Evolutionary conservation across 2,329 filamentous ascomycete genomes (phyloP).

Genomic region (Hypoxylon sp.): DNA sequence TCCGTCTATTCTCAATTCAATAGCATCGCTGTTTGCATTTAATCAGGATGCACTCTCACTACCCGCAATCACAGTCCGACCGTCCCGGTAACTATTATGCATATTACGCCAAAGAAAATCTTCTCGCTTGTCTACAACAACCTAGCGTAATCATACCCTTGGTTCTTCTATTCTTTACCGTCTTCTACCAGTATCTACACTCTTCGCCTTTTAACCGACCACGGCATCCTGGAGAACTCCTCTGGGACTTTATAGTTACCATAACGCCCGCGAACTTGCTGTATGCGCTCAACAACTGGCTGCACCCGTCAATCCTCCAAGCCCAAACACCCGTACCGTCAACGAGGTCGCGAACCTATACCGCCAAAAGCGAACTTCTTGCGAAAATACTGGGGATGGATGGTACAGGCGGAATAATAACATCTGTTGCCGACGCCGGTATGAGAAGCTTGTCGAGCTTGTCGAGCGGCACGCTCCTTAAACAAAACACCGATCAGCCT

Average conservation of each 20-base stretch:
- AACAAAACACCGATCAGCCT: conserved; percentile 55
- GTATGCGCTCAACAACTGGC: conserved; percentile 64
- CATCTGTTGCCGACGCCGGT: conserved; percentile 65
- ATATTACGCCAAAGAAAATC: conserved; percentile 36
- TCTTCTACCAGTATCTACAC: conserved; percentile 49
- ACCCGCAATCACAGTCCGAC: conserved; percentile 44
- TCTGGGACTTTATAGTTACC: conserved; percentile 70
- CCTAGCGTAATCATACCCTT: conserved; percentile 49
- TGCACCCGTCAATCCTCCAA: conserved; percentile 57
- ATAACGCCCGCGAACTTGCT: conserved; percentile 65
- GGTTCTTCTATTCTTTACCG: conserved; percentile 47
- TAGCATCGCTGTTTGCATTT: conserved; percentile 14
- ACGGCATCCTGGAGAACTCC: conserved; percentile 54
- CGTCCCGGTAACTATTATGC: conserved; percentile 38
- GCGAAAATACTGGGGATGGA: conserved; percentile 69
- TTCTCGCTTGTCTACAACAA: conserved; percentile 48
- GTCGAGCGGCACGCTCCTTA: conserved; percentile 55
- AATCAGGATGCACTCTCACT: conserved; percentile 52
- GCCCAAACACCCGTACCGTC: conserved; percentile 48
- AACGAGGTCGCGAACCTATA: conserved; percentile 54
- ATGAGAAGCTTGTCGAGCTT: conserved; percentile 64
- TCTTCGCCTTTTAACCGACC: conserved; percentile 42
- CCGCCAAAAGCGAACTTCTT: conserved; percentile 71
- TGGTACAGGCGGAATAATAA: conserved; percentile 60
- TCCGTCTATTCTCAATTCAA: conserved; percentile 24